Evolutionary conservation across 768 basidiomycete genomes (phyloP).

Genomic region (Dioszegia aurantiaca): DNA sequence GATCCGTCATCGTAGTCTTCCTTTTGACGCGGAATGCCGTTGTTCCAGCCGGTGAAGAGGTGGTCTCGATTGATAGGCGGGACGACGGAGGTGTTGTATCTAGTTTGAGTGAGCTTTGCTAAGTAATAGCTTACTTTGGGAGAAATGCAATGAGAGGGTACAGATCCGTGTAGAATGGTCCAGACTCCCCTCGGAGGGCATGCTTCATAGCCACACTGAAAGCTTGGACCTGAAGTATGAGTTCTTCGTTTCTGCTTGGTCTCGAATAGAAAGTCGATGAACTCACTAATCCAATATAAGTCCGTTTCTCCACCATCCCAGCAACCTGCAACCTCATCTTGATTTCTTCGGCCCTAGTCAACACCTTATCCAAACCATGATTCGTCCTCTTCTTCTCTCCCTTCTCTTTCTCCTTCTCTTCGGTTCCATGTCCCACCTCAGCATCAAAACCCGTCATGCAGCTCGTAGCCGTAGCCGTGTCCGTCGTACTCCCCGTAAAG

Average conservation of each 20-base stretch:
- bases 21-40: conserved; percentile 39
- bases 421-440: neutral
- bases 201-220: conserved; percentile 65
- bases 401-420: conserved; percentile 9
- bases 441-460: neutral
- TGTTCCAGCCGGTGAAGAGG: conserved; percentile 34
- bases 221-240: conserved; percentile 64
- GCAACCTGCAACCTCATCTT: conserved; percentile 36
- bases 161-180: conserved; percentile 71
- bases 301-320: conserved; percentile 68
- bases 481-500: neutral
- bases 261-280: too few species aligned
- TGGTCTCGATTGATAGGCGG: conserved; percentile 38
- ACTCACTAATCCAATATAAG: conserved; percentile 66
- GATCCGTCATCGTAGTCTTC: conserved; percentile 19
- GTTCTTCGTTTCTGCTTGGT: too few species aligned
- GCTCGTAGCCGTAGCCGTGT: neutral
- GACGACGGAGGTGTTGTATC: conserved; percentile 34
- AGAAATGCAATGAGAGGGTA: conserved; percentile 68
- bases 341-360: conserved; percentile 4
- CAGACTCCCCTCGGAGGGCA: conserved; percentile 63
- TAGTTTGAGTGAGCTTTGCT: conserved; percentile 7
- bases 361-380: conserved; percentile 1
- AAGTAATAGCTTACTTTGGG: conserved; percentile 54
- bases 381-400: conserved; percentile 18